Base-by-base conservation (phyloP, 257 asterid species). In the Phtheirospermum japonicum region DNA sequence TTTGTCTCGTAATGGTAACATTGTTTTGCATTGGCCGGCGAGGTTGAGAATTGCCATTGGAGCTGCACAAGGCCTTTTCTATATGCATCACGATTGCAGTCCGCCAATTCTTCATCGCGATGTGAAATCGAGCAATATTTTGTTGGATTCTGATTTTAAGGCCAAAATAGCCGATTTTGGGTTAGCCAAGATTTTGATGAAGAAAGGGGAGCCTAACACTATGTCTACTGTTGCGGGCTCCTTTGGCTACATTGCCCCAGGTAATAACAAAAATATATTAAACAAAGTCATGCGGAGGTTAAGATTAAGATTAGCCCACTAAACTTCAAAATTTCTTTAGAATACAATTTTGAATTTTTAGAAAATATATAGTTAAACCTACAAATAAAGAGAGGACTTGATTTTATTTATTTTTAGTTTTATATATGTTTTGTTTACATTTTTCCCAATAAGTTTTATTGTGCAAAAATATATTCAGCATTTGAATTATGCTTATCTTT, bases 151-250 rank as follows among this genome's bases (percentile, higher is more conserved):
- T 0, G 65, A 69, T 31, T 77, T 77, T 79, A 81, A 75, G 49
- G 83, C 83, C 16, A 81, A 81, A 76, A 75, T 81, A n/a, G 83
- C 86, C 0, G 85, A 82, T 70, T 82, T 82, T 45, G 88, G 88
- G 9, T 67, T 82, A 5, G 85, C 88, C 30, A 72, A 76, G 50
- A 74, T 70, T 56, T n/a, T 82, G 79, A 49, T 70, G 58, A 79
- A 70, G 72, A 19, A 42, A 6, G 83, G 76, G 12, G 88, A 74
- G 73, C 76, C 85, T 12, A 75, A 79, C 54, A 82, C 85, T 17
- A 69, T 79, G 81, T 82, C 88, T 0, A 69, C 69, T 32, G 81
- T 82, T 10, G 88, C 88, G 3, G 88, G 88, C 48, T 79, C 88
- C 4, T 74, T 79, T 14, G 88, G 88, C 17, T 82, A 82, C 28